Conservation (phyloP, 352 stramenopile genomes). For the Phytophthora citrophthora region DNA sequence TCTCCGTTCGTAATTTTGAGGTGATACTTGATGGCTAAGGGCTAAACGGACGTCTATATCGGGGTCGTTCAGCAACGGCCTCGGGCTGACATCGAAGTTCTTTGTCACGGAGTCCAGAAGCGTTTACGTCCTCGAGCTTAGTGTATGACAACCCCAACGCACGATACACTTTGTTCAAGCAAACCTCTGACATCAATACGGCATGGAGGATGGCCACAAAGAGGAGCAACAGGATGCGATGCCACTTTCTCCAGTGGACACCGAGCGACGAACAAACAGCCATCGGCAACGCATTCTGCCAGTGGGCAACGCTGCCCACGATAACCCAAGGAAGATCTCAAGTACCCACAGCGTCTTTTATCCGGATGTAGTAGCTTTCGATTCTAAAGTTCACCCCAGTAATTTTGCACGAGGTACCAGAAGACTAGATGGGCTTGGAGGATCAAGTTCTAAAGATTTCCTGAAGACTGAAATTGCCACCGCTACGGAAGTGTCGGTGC, state of each 20-base stretch:
- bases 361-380: background rate
- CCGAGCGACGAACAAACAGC: conserved; percentile 16
- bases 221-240: conserved; percentile 17
- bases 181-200: background rate
- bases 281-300: conserved; percentile 36
- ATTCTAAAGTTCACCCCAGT: conserved; percentile 14
- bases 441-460: background rate
- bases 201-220: conserved; percentile 15
- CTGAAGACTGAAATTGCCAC: conserved; percentile 2
- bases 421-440: background rate
- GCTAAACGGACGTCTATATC: background rate
- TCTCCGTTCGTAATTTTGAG: too few species aligned
- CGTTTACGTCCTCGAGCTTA: conserved; percentile 9
- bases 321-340: conserved; percentile 20
- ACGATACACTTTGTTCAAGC: conserved; percentile 11
- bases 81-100: conserved; percentile 4
- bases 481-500: conserved; percentile 18
- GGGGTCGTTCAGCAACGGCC: background rate
- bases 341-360: conserved; percentile 8
- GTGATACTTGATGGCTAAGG: too few species aligned
- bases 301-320: conserved; percentile 42
- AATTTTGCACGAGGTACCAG: background rate
- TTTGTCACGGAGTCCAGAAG: background rate
- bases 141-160: conserved; percentile 8
- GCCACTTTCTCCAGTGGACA: conserved; percentile 7